phyloP scores from a whole-genome alignment of 257 asterid genomes.

The Nicotiana obtusifolia region DNA sequence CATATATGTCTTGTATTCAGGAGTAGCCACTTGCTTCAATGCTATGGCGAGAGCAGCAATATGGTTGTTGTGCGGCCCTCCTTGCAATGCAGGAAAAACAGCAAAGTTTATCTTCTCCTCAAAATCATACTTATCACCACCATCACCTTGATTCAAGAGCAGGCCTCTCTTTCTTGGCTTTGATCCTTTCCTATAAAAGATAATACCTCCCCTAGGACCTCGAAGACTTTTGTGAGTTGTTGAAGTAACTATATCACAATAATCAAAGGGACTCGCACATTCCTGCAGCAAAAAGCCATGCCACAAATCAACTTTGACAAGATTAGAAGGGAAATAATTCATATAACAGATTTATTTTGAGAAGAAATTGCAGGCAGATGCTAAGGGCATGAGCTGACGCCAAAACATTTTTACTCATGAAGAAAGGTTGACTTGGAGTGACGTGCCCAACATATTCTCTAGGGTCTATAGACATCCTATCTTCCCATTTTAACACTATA shows the following conservation, averaged over 20 bases:
- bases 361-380: not conserved
- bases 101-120: slow-evolving; percentile 89
- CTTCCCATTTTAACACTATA: not conserved
- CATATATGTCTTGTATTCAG: slow-evolving; percentile 69
- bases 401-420: not conserved
- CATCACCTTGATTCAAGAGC: slow-evolving; percentile 68
- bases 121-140: slow-evolving; percentile 64
- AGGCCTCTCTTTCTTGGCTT: slow-evolving; percentile 69
- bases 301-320: not conserved
- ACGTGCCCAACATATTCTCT: not conserved
- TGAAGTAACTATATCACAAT: slow-evolving; percentile 78
- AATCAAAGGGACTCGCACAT: slow-evolving; percentile 71
- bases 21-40: slow-evolving; percentile 77
- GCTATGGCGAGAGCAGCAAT: slow-evolving; percentile 90
- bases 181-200: slow-evolving; percentile 75
- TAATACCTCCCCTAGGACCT: slow-evolving; percentile 91
- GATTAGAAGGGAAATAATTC: not conserved
- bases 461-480: not conserved
- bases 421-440: not conserved
- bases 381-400: not conserved
- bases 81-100: slow-evolving; percentile 84
- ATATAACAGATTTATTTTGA: not conserved
- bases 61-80: slow-evolving; percentile 92
- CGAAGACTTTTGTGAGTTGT: slow-evolving; percentile 94
- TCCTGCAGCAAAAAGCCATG: slow-evolving; percentile 45